Base-by-base conservation (phyloP, 352 stramenopile genomes). In the Globisporangium mamillatum region DNA sequence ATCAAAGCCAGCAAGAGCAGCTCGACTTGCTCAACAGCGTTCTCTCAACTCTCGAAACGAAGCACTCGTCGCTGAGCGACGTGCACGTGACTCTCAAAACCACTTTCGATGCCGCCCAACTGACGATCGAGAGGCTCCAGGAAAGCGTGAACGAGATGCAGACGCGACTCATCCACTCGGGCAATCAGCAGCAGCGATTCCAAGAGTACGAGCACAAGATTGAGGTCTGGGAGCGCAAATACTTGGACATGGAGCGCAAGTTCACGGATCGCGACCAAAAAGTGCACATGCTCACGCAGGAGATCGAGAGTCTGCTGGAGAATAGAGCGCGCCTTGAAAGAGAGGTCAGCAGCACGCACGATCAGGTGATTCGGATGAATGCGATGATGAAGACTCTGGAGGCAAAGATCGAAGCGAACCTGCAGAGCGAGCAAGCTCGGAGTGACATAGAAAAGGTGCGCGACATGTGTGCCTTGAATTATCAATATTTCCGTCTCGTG, bases 331-430 rank as follows among this genome's bases (percentile, higher is more conserved):
- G 44, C 25, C 36, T 90, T 10, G 78, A 90, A 50, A 53, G 55
- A 3, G 81, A 90, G 24, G 22, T 90, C 4, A 22, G 41, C 3
- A 57, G 66, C 3, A 69, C 75, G 3, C 81, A 90, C 36, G 77
- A 87, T 34, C 71, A 84, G 55, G 29, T 86, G n/a, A 88, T 88
- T 38, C 69, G 67, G 52, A 75, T 79, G 56, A 85, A 71, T 16
- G 81, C 69, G 4, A 64, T 68, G 1, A 74, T 87, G 67, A 80
- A 75, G 46, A 74, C 76, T 8, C 77, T 87, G 73, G 77, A 87
- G 53, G 79, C 73, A 4, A 80, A 69, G 55, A 50, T 87, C 14
- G 79, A 90, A 64, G 70, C 66, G 14, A 79, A 54, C 24, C 41
- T 78, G 22, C 69, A 79, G 27, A 52, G 58, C 32, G 62, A 67